phyloP scores from a whole-genome alignment of 805 yeast genomes.

The Candida boleticola region DNA sequence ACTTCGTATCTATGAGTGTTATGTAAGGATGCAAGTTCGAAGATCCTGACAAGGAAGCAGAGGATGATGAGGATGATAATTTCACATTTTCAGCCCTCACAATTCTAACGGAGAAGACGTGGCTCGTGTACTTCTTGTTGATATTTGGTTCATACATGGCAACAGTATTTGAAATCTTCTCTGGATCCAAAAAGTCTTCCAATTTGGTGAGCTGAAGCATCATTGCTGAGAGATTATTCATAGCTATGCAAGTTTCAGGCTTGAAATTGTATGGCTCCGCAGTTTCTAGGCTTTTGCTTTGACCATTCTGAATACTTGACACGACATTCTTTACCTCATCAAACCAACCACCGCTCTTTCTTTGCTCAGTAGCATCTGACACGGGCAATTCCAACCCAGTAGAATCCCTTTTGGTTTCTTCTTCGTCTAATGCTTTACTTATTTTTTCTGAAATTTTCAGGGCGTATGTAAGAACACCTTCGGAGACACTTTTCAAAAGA shows the following conservation, averaged over 20 bases:
- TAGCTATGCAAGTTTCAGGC: conserved; percentile 66
- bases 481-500: conserved; percentile 61
- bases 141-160: conserved; percentile 30
- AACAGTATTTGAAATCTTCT: conserved; percentile 45
- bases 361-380: conserved; percentile 11
- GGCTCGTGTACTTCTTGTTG: conserved; percentile 37
- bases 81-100: conserved; percentile 61
- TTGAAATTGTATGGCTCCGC: conserved; percentile 57
- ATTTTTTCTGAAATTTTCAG: conserved; percentile 34
- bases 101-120: conserved; percentile 62
- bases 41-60: background rate
- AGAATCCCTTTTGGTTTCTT: conserved; percentile 15
- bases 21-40: conserved; percentile 58
- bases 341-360: conserved; percentile 38
- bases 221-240: conserved; percentile 63
- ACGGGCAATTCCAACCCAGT: conserved; percentile 11
- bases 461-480: conserved; percentile 54
- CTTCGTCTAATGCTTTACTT: conserved; percentile 42
- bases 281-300: conserved; percentile 27
- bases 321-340: conserved; percentile 55
- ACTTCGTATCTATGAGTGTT: conserved; percentile 56
- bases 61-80: conserved; percentile 34
- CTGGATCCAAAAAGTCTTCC: conserved; percentile 60
- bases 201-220: conserved; percentile 46
- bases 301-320: conserved; percentile 34